Base-by-base conservation (phyloP, 495 filamentous ascomycete genomes). In the Antarctomyces pellizariae region DNA sequence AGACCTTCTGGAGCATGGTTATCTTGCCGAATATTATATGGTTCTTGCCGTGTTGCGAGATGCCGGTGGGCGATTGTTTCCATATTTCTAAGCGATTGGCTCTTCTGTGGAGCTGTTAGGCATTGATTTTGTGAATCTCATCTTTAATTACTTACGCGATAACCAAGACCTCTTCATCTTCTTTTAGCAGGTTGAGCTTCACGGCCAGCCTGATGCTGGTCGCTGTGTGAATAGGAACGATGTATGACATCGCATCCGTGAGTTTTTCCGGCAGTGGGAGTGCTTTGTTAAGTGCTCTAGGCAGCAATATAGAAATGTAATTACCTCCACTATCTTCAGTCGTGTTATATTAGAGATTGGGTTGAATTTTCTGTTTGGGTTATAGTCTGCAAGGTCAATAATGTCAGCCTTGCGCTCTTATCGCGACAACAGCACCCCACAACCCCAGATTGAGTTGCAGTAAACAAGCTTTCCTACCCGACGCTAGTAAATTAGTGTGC, bases 11-110 rank as follows among this genome's bases (percentile, higher is more conserved):
- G 21, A 99, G 64, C 52, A 92, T 79, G 0, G 74, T 69, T 28
- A 95, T 67, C 37, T 67, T 70, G 38, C 83, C 89, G 42, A 78
- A 83, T 27, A 99, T 49, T n/a, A n/a, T n/a, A n/a, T n/a, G n/a
- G 26, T 59, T 48, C 37, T 64, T 66, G 3, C 73, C 69, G 32
- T 69, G 56, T 1, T 52, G 49, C 13, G 75, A 61, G 13, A 52
- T 47, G 9, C 32, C 30, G 20, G 50, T 39, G 9, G 33, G 7
- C 16, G 44, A 46, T 1, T 53, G 44, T n/a, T 47, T 54, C 59
- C 59, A 92, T 50, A 93, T 70, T 48, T 99, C 89, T 22, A 95
- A 53, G 16, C 79, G 69, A 38, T 89, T 92, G n/a, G 77, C 59
- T 53, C 90, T 92, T 19, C 83, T 93, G 38, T 20, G 28, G 10